Evolutionary conservation across 192 early-diverging fungal species (phyloP).

Genomic region (Funneliformis mosseae): DNA sequence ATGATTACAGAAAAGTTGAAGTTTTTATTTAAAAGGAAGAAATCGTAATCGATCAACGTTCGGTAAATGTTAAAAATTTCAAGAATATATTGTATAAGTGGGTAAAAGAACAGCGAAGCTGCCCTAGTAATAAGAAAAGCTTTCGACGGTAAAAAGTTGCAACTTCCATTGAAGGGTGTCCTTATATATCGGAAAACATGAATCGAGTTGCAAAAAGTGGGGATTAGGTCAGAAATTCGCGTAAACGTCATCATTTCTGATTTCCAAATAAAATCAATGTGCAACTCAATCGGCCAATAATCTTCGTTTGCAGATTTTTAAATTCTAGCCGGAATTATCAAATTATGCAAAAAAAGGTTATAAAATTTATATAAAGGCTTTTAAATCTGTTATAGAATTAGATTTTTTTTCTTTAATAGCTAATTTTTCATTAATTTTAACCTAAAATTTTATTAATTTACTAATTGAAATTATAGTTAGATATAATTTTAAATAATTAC

Average conservation of each 20-base stretch:
- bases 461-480: no score
- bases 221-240: constrained; percentile 10
- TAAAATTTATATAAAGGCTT: no score
- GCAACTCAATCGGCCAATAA: background rate
- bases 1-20: background rate
- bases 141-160: background rate
- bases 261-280: background rate
- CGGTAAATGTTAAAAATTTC: background rate
- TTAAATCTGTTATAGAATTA: no score
- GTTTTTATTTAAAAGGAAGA: background rate
- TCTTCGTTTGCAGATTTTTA: background rate
- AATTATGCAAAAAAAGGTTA: no score
- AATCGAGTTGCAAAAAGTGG: background rate
- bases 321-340: no score
- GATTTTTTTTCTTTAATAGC: no score
- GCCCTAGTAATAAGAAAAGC: background rate
- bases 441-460: no score
- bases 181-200: background rate
- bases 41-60: background rate
- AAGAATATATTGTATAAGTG: background rate
- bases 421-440: no score
- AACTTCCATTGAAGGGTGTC: background rate
- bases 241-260: background rate
- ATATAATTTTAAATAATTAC: no score
- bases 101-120: background rate